Percentiles rank a stretch among this genome's conserved stretches.
phyloP scores from a whole-genome alignment of 805 yeast species.

The Ogataea wickerhamii region DNA sequence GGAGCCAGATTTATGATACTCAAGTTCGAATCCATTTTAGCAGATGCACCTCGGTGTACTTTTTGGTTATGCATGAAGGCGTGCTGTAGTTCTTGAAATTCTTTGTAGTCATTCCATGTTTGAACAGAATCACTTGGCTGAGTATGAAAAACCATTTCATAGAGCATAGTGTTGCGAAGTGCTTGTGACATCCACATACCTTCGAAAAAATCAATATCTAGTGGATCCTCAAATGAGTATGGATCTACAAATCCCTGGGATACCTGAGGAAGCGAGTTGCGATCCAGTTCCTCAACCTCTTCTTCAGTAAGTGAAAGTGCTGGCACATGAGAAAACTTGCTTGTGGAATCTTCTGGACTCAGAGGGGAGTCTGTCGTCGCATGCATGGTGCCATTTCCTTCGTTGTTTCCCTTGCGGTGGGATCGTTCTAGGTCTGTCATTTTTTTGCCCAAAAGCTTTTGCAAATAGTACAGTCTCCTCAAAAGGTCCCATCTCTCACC shows the following conservation, averaged over 20 bases:
- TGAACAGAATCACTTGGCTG: slow-evolving; percentile 94
- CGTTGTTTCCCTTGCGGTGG: not conserved
- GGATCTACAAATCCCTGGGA: slow-evolving; percentile 67
- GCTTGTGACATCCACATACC: slow-evolving; percentile 86
- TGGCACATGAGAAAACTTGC: slow-evolving; percentile 18
- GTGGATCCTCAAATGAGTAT: slow-evolving; percentile 82
- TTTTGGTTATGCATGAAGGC: slow-evolving; percentile 45
- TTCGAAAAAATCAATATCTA: slow-evolving; percentile 75
- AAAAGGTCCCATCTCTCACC: slow-evolving; percentile 66
- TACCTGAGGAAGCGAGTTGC: slow-evolving; percentile 34
- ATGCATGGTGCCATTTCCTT: slow-evolving; percentile 5
- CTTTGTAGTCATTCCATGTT: slow-evolving; percentile 87
- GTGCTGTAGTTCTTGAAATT: slow-evolving; percentile 52
- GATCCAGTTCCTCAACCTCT: slow-evolving; percentile 39
- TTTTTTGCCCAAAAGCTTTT: slow-evolving; percentile 54
- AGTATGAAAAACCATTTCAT: slow-evolving; percentile 80
- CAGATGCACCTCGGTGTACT: slow-evolving; percentile 8
- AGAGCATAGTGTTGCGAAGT: slow-evolving; percentile 74
- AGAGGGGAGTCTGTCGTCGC: slow-evolving; percentile 6
- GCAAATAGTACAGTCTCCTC: slow-evolving; percentile 67
- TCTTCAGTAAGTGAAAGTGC: slow-evolving; percentile 39
- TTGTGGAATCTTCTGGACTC: slow-evolving; percentile 33
- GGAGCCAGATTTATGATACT: not conserved
- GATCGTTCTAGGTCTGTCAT: slow-evolving; percentile 5
- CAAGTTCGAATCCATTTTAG: not conserved